Conservation (phyloP, 2,329 filamentous ascomycete genomes). For the Aspergillus ustus region DNA sequence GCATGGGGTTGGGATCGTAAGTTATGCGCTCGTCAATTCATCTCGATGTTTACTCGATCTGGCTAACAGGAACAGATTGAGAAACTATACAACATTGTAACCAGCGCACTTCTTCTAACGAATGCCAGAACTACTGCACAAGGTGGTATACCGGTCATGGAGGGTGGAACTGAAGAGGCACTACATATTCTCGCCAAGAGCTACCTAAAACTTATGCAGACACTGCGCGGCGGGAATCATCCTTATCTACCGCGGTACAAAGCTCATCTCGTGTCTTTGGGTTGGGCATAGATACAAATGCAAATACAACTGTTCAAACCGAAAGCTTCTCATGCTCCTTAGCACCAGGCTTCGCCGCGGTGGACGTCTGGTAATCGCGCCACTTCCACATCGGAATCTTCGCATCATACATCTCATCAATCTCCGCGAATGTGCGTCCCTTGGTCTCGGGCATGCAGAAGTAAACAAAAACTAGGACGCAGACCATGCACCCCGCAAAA, state of each 20-base stretch:
- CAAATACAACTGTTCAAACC: not conserved
- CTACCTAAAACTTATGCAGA: conserved; percentile 38
- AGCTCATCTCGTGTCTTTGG: conserved; percentile 32
- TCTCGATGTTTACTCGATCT: not conserved
- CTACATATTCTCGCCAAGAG: conserved; percentile 33
- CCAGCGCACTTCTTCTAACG: conserved; percentile 36
- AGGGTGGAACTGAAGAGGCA: conserved; percentile 9
- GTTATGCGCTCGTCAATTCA: conserved; percentile 11
- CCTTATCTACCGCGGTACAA: conserved; percentile 41
- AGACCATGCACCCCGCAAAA: conserved; percentile 39
- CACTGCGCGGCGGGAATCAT: conserved; percentile 42
- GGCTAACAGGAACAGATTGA: conserved; percentile 34
- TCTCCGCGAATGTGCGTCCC: conserved; percentile 37
- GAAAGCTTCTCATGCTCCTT: not conserved
- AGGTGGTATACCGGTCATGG: not conserved
- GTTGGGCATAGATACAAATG: not conserved
- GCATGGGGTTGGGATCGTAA: conserved; percentile 46
- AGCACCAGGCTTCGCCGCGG: not conserved
- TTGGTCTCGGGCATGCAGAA: conserved; percentile 38
- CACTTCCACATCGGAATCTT: conserved; percentile 39
- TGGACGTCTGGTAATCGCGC: conserved; percentile 33
- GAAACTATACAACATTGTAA: conserved; percentile 46
- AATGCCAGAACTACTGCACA: conserved; percentile 30
- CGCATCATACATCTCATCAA: conserved; percentile 41
- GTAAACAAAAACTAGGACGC: conserved; percentile 34